Evolutionary conservation across 495 filamentous ascomycete species (phyloP), one percentile per base, ranked within the genome.

Genomic region (Podospora tetraspora): DNA sequence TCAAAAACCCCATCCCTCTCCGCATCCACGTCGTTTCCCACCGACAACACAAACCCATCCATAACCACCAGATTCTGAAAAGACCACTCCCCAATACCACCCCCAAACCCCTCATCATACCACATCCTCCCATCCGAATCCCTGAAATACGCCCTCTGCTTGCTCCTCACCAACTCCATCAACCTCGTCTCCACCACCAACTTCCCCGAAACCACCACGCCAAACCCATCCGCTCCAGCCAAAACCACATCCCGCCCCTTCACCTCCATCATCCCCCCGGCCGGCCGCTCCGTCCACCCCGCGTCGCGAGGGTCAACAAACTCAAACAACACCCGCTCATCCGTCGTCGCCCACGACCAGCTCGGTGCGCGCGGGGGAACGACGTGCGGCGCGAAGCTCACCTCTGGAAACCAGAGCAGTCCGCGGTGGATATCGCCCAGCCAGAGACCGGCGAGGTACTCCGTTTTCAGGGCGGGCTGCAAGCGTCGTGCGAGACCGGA

Each of bases 351-450:
- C 62, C 62, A 64, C 4, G 62, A 57, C 62, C 62, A 64, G 6
- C 30, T 52, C 6, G 62, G 62, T 10, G 62, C 32, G 11, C 62
- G 62, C 1, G n/a, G 3, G 32, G 6, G 12, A 19, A 43, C 25
- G 10, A 56, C 30, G 37, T 64, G 62, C 10, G 21, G 37, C n/a
- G 29, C 21, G 3, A 64, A 64, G 29, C 32, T 8, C 7, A 24
- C n/a, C 16, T 64, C 34, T 6, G n/a, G 21, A 3, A 12, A 25
- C 32, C 62, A 57, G 13, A 63, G 61, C 10, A 60, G 7, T 0
- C 62, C 67, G n/a, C 27, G 62, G 65, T 76, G 85, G 23, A 76
- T 71, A 43, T 87, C 87, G 70, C 82, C 86, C 68, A 77, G 87
- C 65, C 82, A 85, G 1, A 62, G n/a, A 2, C 68, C 68, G 81